Evolutionary conservation across 805 yeast species (phyloP).

Genomic region (Sugiyamaella marilandica): DNA sequence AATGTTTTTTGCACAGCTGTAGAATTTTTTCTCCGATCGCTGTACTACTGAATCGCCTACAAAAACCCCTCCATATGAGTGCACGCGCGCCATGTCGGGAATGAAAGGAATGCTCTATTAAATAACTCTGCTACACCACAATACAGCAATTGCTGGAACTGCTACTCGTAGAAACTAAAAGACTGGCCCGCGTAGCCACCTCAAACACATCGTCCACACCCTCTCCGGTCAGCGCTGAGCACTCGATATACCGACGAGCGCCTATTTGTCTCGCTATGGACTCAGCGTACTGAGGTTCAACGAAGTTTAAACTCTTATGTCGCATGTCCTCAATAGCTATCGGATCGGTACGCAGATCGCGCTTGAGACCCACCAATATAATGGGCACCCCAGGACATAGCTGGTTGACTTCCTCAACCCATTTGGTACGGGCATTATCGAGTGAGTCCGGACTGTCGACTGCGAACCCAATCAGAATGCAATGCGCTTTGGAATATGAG

Average conservation of each 20-base stretch:
- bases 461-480: slow-evolving; percentile 81
- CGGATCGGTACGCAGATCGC: slow-evolving; percentile 58
- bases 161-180: slow-evolving; percentile 36
- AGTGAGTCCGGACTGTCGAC: slow-evolving; percentile 80
- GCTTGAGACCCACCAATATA: slow-evolving; percentile 76
- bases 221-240: slow-evolving; percentile 89
- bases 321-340: slow-evolving; percentile 33
- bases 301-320: slow-evolving; percentile 48
- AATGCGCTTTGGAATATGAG: slow-evolving; percentile 82
- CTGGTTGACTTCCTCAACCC: slow-evolving; percentile 79
- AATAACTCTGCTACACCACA: slow-evolving; percentile 15
- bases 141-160: slow-evolving; percentile 22
- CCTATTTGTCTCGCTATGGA: slow-evolving; percentile 72
- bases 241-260: slow-evolving; percentile 77
- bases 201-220: slow-evolving; percentile 94
- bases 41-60: too few species aligned
- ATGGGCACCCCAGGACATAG: slow-evolving; percentile 80
- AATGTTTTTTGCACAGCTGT: too few species aligned
- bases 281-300: slow-evolving; percentile 50
- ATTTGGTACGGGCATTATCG: slow-evolving; percentile 74
- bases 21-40: too few species aligned
- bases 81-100: not conserved
- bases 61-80: too few species aligned
- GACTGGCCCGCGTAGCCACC: slow-evolving; percentile 78
- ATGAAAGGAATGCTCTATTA: not conserved